Percentiles rank a stretch among this genome's conserved stretches.
phyloP scores from a whole-genome alignment of 768 basidiomycete species.

The Macrolepiota fuliginosa region DNA sequence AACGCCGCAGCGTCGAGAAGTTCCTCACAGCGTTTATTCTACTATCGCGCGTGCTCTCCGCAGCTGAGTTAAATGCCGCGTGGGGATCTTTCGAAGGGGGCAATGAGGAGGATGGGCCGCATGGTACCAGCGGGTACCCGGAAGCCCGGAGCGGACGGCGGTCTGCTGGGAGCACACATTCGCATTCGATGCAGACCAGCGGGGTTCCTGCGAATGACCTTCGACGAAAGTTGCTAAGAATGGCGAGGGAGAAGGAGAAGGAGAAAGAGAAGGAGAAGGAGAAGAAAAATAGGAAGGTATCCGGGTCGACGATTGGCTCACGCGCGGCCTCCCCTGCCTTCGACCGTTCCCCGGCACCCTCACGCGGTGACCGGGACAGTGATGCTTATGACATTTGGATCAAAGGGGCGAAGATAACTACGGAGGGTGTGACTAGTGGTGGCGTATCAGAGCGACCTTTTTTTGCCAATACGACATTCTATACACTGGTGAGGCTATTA shows the following conservation, averaged over 20 bases:
- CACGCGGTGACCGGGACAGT: constrained; percentile 25
- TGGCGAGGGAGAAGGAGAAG: constrained; percentile 58
- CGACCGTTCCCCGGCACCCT: constrained; percentile 27
- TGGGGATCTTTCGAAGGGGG: constrained; percentile 54
- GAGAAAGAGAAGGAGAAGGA: constrained; percentile 22
- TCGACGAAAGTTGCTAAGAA: constrained; percentile 77
- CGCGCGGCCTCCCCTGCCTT: constrained; percentile 39
- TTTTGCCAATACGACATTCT: constrained; percentile 92
- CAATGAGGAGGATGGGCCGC: constrained; percentile 37
- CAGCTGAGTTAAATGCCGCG: constrained; percentile 63
- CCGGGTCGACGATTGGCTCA: constrained; percentile 35
- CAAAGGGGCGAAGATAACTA: constrained; percentile 39
- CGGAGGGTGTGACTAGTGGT: constrained; percentile 14
- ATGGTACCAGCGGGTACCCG: constrained; percentile 26
- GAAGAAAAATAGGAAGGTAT: constrained; percentile 21
- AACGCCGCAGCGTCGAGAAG: constrained; percentile 80
- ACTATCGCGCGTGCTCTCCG: constrained; percentile 68
- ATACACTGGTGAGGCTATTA: constrained; percentile 82
- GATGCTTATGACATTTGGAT: constrained; percentile 58
- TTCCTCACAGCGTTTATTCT: constrained; percentile 87
- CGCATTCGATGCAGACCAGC: constrained; percentile 36
- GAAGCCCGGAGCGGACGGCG: constrained; percentile 46
- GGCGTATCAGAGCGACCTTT: constrained; percentile 50
- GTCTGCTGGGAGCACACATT: constrained; percentile 40
- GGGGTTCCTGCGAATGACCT: constrained; percentile 65